A percentile compares a stretch with the other conserved stretches of the same genome.
These are phyloP conservation scores for Silene coronaria DNA, from an alignment of 179 eudicot species.

Conservation along the genomic window DNA sequence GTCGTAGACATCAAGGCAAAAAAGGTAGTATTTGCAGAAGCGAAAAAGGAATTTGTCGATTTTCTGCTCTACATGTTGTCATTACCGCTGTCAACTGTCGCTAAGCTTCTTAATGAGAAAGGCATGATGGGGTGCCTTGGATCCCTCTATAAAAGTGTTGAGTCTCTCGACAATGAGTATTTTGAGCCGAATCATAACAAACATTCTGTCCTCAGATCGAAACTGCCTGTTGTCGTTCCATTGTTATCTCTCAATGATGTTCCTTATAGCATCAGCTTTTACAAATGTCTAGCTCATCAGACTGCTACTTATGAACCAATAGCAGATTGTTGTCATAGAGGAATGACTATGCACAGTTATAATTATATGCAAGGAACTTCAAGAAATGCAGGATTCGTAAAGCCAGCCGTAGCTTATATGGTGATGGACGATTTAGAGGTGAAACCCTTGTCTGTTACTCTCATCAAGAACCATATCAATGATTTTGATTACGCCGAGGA, in stretches of 20 bases:
- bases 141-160: slow-evolving; percentile 15
- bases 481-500: slow-evolving; percentile 23
- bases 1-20: not conserved
- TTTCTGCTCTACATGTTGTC: not conserved
- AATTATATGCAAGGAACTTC: not conserved
- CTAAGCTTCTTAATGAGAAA: not conserved
- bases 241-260: slow-evolving; percentile 11
- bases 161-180: slow-evolving; percentile 17
- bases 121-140: not conserved
- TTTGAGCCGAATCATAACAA: slow-evolving; percentile 14
- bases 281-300: not conserved
- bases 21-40: not conserved
- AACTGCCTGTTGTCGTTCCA: slow-evolving; percentile 14
- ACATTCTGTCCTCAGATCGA: slow-evolving; percentile 20
- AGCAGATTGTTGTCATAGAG: not conserved
- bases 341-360: not conserved
- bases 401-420: slow-evolving; percentile 32
- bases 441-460: slow-evolving; percentile 28
- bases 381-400: slow-evolving; percentile 33
- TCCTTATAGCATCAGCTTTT: not conserved
- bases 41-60: slow-evolving; percentile 3
- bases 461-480: slow-evolving; percentile 24
- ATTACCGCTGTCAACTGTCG: slow-evolving; percentile 9
- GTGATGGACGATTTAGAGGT: slow-evolving; percentile 34
- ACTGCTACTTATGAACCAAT: not conserved